These are phyloP conservation scores for Uronychia binucleata DNA, from an alignment of 73 alveolate species.

Conservation along the genomic window DNA sequence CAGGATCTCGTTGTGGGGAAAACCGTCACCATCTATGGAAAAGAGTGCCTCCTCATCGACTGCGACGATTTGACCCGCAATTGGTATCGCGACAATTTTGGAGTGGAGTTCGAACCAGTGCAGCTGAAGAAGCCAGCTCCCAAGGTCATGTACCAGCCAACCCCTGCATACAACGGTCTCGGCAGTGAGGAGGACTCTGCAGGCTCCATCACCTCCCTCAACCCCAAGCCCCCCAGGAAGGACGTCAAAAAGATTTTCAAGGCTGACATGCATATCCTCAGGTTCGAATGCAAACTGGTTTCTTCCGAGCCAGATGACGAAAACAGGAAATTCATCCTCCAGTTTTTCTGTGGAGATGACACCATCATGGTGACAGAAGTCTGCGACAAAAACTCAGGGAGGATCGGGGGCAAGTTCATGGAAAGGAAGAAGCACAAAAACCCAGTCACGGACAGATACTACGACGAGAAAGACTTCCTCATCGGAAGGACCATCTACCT, in stretches of 20 bases:
- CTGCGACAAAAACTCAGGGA: conserved; percentile 84
- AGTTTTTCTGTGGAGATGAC: conserved; percentile 93
- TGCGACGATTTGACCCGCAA: conserved; percentile 95
- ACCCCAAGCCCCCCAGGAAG: conserved; percentile 87
- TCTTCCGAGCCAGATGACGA: conserved; percentile 90
- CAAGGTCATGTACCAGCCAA: conserved; percentile 80
- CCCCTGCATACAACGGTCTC: conserved; percentile 94
- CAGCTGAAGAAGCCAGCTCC: conserved; percentile 77
- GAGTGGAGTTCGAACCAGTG: conserved; percentile 75
- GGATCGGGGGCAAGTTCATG: conserved; percentile 79
- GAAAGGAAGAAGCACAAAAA: conserved; percentile 79
- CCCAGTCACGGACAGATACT: conserved; percentile 71
- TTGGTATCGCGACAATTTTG: conserved; percentile 83
- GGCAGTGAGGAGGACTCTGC: conserved; percentile 95
- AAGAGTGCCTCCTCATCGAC: conserved; percentile 87
- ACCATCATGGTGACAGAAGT: conserved; percentile 87
- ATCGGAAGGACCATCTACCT: conserved; percentile 78
- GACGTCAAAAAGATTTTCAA: conserved; percentile 90
- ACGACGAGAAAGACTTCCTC: conserved; percentile 79
- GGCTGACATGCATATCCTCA: conserved; percentile 85
- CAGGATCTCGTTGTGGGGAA: conserved; percentile 88
- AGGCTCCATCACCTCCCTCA: conserved; percentile 78
- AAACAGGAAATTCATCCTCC: conserved; percentile 82
- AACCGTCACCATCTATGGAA: conserved; percentile 83
- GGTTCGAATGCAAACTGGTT: conserved; percentile 87